Evolutionary conservation across 768 basidiomycete genomes (phyloP), one percentile per base, ranked within the genome.

Genomic region (Podaxis sp.): DNA sequence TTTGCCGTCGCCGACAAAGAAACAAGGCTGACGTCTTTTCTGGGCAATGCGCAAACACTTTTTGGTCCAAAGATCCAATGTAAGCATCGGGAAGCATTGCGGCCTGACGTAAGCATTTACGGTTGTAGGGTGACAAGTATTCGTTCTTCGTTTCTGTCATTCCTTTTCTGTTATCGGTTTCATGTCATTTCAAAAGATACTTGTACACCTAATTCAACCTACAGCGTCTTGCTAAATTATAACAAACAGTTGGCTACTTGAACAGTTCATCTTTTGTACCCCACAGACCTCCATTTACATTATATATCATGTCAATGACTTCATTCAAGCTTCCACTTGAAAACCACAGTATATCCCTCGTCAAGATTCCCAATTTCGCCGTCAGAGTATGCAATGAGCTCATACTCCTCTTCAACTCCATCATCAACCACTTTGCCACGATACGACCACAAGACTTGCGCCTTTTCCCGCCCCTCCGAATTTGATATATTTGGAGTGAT

Each of bases 391-490:
- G 52, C 60, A 48, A 36, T 24, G 13, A 62, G 44, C 11, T 62
- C 60, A 46, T 62, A 62, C 44, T 54, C 53, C 4, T 55, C 60
- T 24, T 54, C 44, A 7, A 36, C 44, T 28, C 53, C 60, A 44
- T 48, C 51, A 46, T 60, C 52, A n/a, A 62, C 41, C 28, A 44
- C 53, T 15, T 30, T 52, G 5, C 53, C 60, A 17, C 53, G 53
- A 46, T 49, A 28, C 5, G 60, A 62, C 60, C 60, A 62, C n/a
- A 62, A 26, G 3, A 54, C 17, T 2, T 53, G 53, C 15, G 60
- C 60, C 7, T 54, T 24, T 24, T 4, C 15, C 13, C 24, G 13
- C 26, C 26, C 28, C 0, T 17, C 28, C 12, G 17, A 15, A 20
- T 33, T n/a, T 38, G 13, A 15, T 13, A 24, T 15, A 17, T 52